Evolutionary conservation across 192 early-diverging fungal species (phyloP).

Genomic region (Backusella macrospora): DNA sequence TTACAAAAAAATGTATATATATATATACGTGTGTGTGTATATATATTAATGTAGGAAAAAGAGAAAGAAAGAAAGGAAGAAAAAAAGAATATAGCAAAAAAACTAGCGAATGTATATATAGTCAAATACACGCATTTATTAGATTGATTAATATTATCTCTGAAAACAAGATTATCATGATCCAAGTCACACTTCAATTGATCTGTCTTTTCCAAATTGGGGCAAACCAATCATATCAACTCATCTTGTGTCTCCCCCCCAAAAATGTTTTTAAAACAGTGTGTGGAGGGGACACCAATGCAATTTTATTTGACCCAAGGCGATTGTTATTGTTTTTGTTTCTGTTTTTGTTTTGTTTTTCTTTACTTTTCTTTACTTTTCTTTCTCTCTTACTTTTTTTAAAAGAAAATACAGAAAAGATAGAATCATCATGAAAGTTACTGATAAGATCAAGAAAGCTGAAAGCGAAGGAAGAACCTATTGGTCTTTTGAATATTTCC

Average conservation of each 20-base stretch:
- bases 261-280: not conserved
- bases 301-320: too few species aligned
- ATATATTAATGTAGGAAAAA: not conserved
- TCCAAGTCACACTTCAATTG: slow-evolving; percentile 11
- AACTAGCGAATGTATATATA: not conserved
- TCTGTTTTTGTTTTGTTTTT: not conserved
- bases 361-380: slow-evolving; percentile 9
- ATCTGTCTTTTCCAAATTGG: slow-evolving; percentile 8
- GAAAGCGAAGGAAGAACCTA: slow-evolving; percentile 68
- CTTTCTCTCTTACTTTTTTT: not conserved
- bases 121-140: slow-evolving; percentile 12
- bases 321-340: not conserved
- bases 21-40: slow-evolving; percentile 18
- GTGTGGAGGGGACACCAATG: not conserved
- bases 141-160: not conserved
- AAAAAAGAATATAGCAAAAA: slow-evolving; percentile 6
- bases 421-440: slow-evolving; percentile 63
- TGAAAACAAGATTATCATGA: slow-evolving; percentile 11
- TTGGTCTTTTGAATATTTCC: slow-evolving; percentile 98
- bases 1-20: not conserved
- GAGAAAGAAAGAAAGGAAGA: not conserved
- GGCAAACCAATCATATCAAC: not conserved
- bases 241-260: not conserved
- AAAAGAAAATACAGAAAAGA: not conserved
- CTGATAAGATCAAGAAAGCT: slow-evolving; percentile 73